phyloP scores from a whole-genome alignment of 2,329 filamentous ascomycete genomes.

The Colletotrichum spaethianum region DNA sequence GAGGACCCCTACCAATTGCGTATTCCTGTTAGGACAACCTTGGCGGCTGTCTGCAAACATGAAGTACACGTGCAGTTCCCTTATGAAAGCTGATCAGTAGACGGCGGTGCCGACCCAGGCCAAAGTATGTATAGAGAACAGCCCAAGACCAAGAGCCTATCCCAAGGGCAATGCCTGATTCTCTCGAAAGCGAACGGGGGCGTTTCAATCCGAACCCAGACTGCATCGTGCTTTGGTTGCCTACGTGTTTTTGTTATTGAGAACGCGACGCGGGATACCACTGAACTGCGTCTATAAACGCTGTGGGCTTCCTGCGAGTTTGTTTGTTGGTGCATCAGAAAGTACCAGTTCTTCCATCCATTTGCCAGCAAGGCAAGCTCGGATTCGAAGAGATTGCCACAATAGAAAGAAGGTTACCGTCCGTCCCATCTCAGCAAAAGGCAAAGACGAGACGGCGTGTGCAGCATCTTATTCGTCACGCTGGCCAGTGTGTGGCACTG shows the following conservation, averaged over 20 bases:
- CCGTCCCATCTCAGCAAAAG: slow-evolving; percentile 26
- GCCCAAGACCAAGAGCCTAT: slow-evolving; percentile 3
- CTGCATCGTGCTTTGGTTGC: background rate
- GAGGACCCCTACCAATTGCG: slow-evolving; percentile 29
- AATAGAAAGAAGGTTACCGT: slow-evolving; percentile 15
- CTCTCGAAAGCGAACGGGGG: slow-evolving; percentile 19
- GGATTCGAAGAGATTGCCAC: slow-evolving; percentile 2
- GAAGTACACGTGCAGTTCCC: slow-evolving; percentile 11
- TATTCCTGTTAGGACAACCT: slow-evolving; percentile 26
- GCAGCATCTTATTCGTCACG: slow-evolving; percentile 29
- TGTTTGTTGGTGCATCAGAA: background rate
- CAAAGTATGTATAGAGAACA: slow-evolving; percentile 11
- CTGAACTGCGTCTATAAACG: slow-evolving; percentile 10
- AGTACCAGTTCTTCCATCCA: background rate
- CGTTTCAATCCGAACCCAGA: slow-evolving; percentile 16
- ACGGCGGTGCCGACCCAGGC: background rate
- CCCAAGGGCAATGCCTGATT: slow-evolving; percentile 23
- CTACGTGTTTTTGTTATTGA: slow-evolving; percentile 25
- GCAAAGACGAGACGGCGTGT: slow-evolving; percentile 36
- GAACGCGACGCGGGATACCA: slow-evolving; percentile 4
- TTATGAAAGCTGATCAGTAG: background rate
- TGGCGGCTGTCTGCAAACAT: slow-evolving; percentile 12
- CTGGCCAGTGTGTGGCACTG: slow-evolving; percentile 28
- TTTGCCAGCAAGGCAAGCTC: background rate
- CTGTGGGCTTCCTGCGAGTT: background rate